A percentile compares a stretch with the other conserved stretches of the same genome.
Evolutionary conservation across 2,329 filamentous ascomycete species (phyloP).

Genomic region (Hymenoscyphus albidus): DNA sequence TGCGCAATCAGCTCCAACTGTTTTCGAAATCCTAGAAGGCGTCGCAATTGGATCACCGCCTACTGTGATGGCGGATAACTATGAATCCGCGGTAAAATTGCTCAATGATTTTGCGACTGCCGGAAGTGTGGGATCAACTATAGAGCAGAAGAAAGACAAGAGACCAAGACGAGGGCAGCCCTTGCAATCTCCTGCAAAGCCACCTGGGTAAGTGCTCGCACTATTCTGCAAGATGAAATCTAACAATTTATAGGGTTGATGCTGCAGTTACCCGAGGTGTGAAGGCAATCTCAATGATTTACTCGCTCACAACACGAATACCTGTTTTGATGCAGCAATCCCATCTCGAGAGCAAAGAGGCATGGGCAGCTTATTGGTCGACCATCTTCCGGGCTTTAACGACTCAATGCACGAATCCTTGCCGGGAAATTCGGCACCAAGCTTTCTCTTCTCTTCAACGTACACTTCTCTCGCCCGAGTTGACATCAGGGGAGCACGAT

Average conservation of each 20-base stretch:
- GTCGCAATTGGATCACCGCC: constrained; percentile 68
- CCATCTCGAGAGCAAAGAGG: constrained; percentile 83
- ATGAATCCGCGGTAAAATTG: constrained; percentile 78
- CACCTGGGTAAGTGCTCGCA: constrained; percentile 48
- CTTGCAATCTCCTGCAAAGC: constrained; percentile 43
- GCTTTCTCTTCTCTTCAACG: constrained; percentile 84
- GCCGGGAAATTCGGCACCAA: constrained; percentile 84
- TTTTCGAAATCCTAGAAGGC: constrained; percentile 83
- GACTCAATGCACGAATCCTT: constrained; percentile 89
- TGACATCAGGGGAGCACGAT: constrained; percentile 77
- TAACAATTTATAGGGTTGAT: constrained; percentile 51
- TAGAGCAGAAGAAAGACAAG: constrained; percentile 65
- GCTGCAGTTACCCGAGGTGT: constrained; percentile 72
- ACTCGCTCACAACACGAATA: constrained; percentile 75
- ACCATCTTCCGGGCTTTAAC: constrained; percentile 88
- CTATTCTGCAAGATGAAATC: constrained; percentile 8
- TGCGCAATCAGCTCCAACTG: constrained; percentile 66
- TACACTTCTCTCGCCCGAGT: constrained; percentile 76
- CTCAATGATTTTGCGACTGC: constrained; percentile 87
- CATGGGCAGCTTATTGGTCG: constrained; percentile 97
- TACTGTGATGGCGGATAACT: constrained; percentile 91
- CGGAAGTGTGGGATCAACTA: constrained; percentile 65
- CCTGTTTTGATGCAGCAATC: constrained; percentile 88
- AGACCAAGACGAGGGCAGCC: constrained; percentile 39
- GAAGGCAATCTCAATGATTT: constrained; percentile 77